Evolutionary conservation across 2,329 filamentous ascomycete genomes (phyloP), one percentile per base, ranked within the genome.

Genomic region (Aspergillaceae sp.): DNA sequence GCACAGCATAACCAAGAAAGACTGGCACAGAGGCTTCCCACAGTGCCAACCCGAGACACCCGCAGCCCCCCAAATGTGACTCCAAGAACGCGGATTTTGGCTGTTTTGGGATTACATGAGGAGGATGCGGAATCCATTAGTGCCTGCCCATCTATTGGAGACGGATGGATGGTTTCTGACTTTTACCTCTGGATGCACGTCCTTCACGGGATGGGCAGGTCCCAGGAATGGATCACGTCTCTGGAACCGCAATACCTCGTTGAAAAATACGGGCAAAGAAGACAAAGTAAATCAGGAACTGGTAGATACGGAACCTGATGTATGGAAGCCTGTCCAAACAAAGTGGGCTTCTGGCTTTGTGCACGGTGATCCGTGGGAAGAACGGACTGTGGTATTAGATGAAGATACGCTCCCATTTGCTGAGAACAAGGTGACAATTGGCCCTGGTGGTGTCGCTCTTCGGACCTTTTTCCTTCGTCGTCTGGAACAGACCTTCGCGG

Each of bases 161-260:
- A 51, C 42, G 48, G 46, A 7, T 51, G 48, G 48, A 48, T 51
- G 40, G 46, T 46, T 27, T 48, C 46, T n/a, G 46, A 51, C 36
- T 51, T 51, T 30, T 51, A 51, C 29, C 30, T 51, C 9, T 48
- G 46, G 43, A 44, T 51, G 33, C 38, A 48, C 34, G 40, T 51
- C 29, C 37, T 51, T 9, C n/a, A 44, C 2, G 48, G 48, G 19
- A 50, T 48, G 48, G 45, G 41, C 19, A 47, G 43, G 28, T 19
- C 27, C 9, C 48, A 48, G 32, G 26, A 48, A 33, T 48, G 45
- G 45, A 44, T 50, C n/a, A 45, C 45, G 7, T 48, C 40, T 27
- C 19, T 46, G 9, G 29, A 43, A 11, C 47, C 47, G 10, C 28
- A 43, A 27, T 48, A 42, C 42, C 45, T 48, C 27, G n/a, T 44